A percentile compares a stretch with the other conserved stretches of the same genome.
Evolutionary conservation across 1,284 basidiomycete species (phyloP).

Genomic region (Meira nashicola): DNA sequence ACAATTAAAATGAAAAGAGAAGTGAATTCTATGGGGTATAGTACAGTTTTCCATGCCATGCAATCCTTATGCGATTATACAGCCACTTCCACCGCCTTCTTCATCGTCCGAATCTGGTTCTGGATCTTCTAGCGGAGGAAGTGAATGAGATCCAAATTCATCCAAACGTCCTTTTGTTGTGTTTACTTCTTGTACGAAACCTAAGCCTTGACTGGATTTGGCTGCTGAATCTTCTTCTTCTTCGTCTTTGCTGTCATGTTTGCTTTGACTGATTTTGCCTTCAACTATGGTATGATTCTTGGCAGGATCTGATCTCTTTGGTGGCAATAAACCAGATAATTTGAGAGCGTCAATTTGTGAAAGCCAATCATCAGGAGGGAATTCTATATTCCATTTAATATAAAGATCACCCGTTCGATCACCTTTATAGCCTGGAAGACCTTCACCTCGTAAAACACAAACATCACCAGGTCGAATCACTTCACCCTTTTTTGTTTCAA

Average conservation of each 20-base stretch:
- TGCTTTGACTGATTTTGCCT: background rate
- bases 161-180: background rate
- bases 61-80: background rate
- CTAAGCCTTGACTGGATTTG: conserved; percentile 1
- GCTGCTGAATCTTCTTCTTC: background rate
- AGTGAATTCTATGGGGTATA: too few relatives aligned
- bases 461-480: conserved; percentile 42
- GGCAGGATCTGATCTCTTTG: conserved; percentile 28
- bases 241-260: background rate
- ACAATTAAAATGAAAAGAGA: too few relatives aligned
- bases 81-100: background rate
- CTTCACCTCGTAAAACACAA: conserved; percentile 40
- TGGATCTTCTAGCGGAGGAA: background rate
- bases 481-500: conserved; percentile 19
- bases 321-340: conserved; percentile 22
- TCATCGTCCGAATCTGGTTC: conserved; percentile 8
- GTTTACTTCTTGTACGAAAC: background rate
- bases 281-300: conserved; percentile 18
- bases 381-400: conserved; percentile 44
- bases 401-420: conserved; percentile 41
- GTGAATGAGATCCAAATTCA: conserved; percentile 5
- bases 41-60: too few relatives aligned
- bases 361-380: conserved; percentile 38
- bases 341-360: conserved; percentile 5
- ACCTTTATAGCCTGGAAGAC: conserved; percentile 41